Evolutionary conservation across 129 eudicot genomes (phyloP), one percentile per base, ranked within the genome.

Genomic region (Flaveria bidentis): DNA sequence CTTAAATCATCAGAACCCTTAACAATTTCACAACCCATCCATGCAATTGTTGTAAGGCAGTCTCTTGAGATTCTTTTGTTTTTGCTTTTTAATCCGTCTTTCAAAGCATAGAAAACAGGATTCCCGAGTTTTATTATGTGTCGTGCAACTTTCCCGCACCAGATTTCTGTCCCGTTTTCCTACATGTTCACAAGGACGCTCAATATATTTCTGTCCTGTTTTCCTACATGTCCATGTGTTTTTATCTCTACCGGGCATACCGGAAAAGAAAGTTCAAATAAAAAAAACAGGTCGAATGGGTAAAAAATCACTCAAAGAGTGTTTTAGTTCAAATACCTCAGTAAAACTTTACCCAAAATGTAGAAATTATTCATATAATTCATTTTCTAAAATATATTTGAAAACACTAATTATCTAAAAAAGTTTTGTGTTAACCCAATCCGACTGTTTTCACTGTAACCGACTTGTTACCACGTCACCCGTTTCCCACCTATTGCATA

Each of bases 21-120:
- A 44, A 82, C 85, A 51, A 91, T 80, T 76, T 89, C 96, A 45
- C 87, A 85, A 26, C 97, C 97, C 4, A 91, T 86, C 97, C 97
- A 91, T 14, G 97, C 84, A 42, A 86, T 76, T 20, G 90, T 80
- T 11, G 85, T 76, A 39, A 91, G 88, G 56, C 90, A 86, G 68
- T 91, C 89, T 84, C 87, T 78, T n/a, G 91, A 79, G 17, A 89
- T 82, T 77, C 90, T 85, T 75, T 80, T 91, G 57, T 78, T 79
- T 45, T 85, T 87, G 85, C 97, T 82, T 53, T 87, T 86, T 18
- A 91, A 70, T 50, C 97, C 97, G 55, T 87, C 86, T 49, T 69
- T 86, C 85, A 91, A 80, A 76, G 87, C 89, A 57, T 76, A 72
- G 17, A 91, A 91, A 15, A 87, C 80, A 14, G 85, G 88, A 39